Evolutionary conservation across 2,329 filamentous ascomycete genomes (phyloP).

Genomic region (Gnomoniopsis sp.): DNA sequence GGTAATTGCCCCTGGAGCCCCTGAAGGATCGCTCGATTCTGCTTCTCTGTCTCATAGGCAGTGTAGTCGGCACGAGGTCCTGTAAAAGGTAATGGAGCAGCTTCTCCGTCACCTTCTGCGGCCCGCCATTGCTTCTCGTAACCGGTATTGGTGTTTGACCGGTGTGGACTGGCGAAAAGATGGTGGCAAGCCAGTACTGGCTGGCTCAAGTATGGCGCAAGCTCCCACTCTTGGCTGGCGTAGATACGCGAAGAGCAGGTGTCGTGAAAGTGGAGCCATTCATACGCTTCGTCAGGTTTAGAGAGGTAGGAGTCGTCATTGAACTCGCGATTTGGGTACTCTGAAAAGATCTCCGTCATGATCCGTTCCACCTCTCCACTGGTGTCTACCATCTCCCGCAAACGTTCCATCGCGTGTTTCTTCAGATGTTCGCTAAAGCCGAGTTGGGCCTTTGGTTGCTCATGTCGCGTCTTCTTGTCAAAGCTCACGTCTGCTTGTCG

Average conservation of each 20-base stretch:
- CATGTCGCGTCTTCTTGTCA: constrained; percentile 44
- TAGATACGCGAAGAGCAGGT: constrained; percentile 74
- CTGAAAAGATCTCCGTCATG: constrained; percentile 77
- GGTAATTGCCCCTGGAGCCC: constrained; percentile 70
- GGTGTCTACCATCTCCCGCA: constrained; percentile 74
- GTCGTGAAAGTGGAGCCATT: constrained; percentile 96
- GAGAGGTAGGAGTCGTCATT: constrained; percentile 90
- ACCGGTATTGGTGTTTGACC: constrained; percentile 37
- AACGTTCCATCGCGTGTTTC: constrained; percentile 66
- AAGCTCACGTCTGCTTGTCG: constrained; percentile 45
- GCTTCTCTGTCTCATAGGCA: constrained; percentile 76
- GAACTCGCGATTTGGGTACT: constrained; percentile 83
- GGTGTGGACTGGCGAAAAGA: constrained; percentile 75
- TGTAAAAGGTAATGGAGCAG: constrained; percentile 67
- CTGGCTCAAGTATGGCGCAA: constrained; percentile 81
- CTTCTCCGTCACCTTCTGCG: constrained; percentile 43
- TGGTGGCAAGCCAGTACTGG: constrained; percentile 86
- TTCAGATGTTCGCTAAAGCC: constrained; percentile 72
- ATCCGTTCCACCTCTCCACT: constrained; percentile 77
- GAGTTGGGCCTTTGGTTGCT: constrained; percentile 57
- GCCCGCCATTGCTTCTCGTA: constrained; percentile 44
- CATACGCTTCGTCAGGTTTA: constrained; percentile 84
- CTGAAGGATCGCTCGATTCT: constrained; percentile 71
- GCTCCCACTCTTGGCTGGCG: constrained; percentile 87
- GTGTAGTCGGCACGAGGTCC: constrained; percentile 79